Base-by-base conservation (phyloP, 805 yeast species). In the Cyberlindnera amylophila region DNA sequence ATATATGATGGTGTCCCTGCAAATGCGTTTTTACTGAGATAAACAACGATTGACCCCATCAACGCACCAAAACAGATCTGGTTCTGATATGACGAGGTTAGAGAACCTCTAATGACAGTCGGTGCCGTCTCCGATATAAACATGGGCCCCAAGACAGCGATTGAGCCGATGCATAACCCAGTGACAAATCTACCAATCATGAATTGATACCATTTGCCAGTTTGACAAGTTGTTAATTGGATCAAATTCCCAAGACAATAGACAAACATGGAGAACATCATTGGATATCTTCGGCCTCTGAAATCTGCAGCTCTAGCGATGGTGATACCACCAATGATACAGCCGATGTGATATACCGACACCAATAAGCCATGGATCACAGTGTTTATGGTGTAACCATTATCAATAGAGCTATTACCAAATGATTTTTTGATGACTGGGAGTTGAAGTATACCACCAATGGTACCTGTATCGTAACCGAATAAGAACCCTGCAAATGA, bases 401-500 rank as follows among this genome's bases (percentile, higher is more conserved):
- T 80, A 11, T 56, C 44, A 19, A 13, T 30, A 7, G 32, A 28
- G 8, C 12, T 21, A 6, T 10, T 18, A 12, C 36, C 36, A 13
- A 39, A 17, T 2, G 36, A 16, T 18, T 18, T 19, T 39, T 63
- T 57, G 58, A 72, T 81, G 48, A 79, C 79, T 16, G 70, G 54
- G 81, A 81, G 72, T 55, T 78, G 75, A 24, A 80, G 75, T 47
- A 81, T 74, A 41, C 87, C 86, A n/a, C 85, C 80, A 57, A 82
- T 79, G 43, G 83, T 80, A 56, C 88, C 88, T 30, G 86, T 79
- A 64, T 82, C 89, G 72, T 81, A 82, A 39, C 89, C 89, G 53
- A 80, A 81, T 28, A 80, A 79, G 57, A 78, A 81, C 23, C 88
- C 89, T 54, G 84, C 84, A 51, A 80, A 80, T 6, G 86, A 81